Evolutionary conservation across 176 grass and related monocot genomes (phyloP), one percentile per base, ranked within the genome.

Genomic region (Ensete ventricosum): DNA sequence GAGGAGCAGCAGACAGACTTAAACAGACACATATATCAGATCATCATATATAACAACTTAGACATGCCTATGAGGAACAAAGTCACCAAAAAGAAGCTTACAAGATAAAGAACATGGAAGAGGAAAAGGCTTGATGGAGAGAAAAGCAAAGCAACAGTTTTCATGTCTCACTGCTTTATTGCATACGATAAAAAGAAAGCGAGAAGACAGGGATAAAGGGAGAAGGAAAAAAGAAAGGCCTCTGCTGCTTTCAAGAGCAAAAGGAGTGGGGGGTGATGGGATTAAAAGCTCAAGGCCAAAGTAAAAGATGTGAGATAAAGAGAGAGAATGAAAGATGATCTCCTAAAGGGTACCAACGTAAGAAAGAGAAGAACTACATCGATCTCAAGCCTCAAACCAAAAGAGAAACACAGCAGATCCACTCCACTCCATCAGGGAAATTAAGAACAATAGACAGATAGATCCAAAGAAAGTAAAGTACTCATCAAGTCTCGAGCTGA

Each of bases 201-300:
- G 26, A 27, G 50, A 34, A 62, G 25, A 52, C 20, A 69, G 77
- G 34, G 50, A 50, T 43, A 79, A 69, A 67, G 51, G 27, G 57
- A n/a, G 14, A 9, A 51, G 22, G 29, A 27, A 64, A 64, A 43
- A 21, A 23, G 77, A 25, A 11, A 27, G 9, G 65, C 64, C 57
- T 53, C 5, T 22, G 77, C 77, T 79, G 52, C 77, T 79, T 79
- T 79, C 77, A 79, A 69, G 77, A 77, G 20, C 19, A 79, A 55
- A 79, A 79, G 64, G 16, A 51, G 67, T 51, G 67, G 48, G 48
- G 67, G 64, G 51, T 77, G 58, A 67, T 17, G 57, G 64, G 77
- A 79, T 79, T 70, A 68, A 79, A 79, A 55, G 64, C 77, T 69
- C 69, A 49, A 69, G 66, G 53, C 64, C 77, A 69, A 78, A 78